phyloP scores from a whole-genome alignment of 495 filamentous ascomycete species.

The Monascus purpureus region DNA sequence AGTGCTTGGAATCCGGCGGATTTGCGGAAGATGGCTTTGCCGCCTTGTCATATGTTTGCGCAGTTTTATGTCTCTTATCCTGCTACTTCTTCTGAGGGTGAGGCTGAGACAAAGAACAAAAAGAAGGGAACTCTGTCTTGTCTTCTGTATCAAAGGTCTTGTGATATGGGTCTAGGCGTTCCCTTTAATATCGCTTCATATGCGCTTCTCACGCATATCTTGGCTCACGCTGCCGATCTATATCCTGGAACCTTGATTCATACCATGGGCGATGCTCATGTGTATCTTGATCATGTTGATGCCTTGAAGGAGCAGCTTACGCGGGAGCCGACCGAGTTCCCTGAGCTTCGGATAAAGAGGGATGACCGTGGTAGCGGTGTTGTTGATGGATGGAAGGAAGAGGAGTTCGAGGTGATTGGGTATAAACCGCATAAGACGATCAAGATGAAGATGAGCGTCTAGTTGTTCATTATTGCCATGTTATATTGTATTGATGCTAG shows the following conservation, averaged over 20 bases:
- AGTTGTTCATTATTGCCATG: too few relatives aligned
- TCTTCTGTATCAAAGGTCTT: slow-evolving; percentile 82
- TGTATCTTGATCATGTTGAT: slow-evolving; percentile 87
- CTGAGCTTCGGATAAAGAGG: slow-evolving; percentile 54
- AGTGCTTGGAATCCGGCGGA: slow-evolving; percentile 89
- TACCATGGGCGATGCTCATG: slow-evolving; percentile 92
- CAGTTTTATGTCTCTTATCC: slow-evolving; percentile 93
- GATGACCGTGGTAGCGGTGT: slow-evolving; percentile 44
- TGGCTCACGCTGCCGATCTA: slow-evolving; percentile 74
- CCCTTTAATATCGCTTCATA: slow-evolving; percentile 97
- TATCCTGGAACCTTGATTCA: slow-evolving; percentile 75
- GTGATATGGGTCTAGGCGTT: slow-evolving; percentile 94
- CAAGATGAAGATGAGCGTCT: slow-evolving; percentile 97
- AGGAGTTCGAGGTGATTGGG: slow-evolving; percentile 78
- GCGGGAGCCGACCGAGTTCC: slow-evolving; percentile 71
- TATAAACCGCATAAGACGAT: slow-evolving; percentile 86
- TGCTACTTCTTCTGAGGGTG: slow-evolving; percentile 2
- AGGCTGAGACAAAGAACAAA: slow-evolving; percentile 13
- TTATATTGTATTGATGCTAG: too few relatives aligned
- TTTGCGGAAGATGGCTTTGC: slow-evolving; percentile 78
- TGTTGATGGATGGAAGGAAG: slow-evolving; percentile 69
- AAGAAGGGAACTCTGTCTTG: slow-evolving; percentile 59
- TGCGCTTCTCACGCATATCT: slow-evolving; percentile 83
- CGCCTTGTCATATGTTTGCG: slow-evolving; percentile 98
- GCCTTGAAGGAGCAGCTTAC: slow-evolving; percentile 67